Evolutionary conservation across 805 yeast genomes (phyloP).

Genomic region (Cyberlindnera japonica): DNA sequence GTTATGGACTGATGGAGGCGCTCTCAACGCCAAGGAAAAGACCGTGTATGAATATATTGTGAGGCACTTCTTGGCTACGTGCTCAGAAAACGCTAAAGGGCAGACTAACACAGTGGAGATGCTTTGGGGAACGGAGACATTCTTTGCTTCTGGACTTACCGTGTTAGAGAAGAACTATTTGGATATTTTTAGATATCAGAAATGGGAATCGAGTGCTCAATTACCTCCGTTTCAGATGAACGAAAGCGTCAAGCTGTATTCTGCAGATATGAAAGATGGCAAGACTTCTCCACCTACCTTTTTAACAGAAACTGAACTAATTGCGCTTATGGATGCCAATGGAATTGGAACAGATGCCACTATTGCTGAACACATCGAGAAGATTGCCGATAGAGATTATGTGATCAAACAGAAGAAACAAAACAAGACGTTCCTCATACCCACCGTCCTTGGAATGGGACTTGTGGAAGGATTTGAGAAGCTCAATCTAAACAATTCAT

Average conservation of each 20-base stretch:
- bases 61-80: constrained; percentile 84
- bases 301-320: constrained; percentile 88
- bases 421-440: constrained; percentile 50
- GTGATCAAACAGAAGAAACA: constrained; percentile 41
- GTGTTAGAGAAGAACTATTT: constrained; percentile 74
- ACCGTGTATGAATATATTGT: constrained; percentile 84
- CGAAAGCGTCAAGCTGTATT: constrained; percentile 51
- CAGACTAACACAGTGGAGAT: constrained; percentile 55
- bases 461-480: constrained; percentile 84
- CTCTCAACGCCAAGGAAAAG: constrained; percentile 43
- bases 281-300: constrained; percentile 76
- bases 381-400: constrained; percentile 65
- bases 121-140: constrained; percentile 76
- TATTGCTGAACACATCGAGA: constrained; percentile 94
- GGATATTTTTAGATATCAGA: constrained; percentile 73
- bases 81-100: constrained; percentile 89
- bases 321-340: constrained; percentile 91
- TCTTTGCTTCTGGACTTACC: constrained; percentile 67
- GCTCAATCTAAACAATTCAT: constrained; percentile 67
- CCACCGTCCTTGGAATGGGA: constrained; percentile 81
- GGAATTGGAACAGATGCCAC: constrained; percentile 99
- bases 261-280: constrained; percentile 65
- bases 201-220: constrained; percentile 65
- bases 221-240: constrained; percentile 62
- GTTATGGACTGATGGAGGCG: constrained; percentile 35